Base-by-base conservation (phyloP, 192 early-diverging fungal genomes). In the Linderina pennispora region DNA sequence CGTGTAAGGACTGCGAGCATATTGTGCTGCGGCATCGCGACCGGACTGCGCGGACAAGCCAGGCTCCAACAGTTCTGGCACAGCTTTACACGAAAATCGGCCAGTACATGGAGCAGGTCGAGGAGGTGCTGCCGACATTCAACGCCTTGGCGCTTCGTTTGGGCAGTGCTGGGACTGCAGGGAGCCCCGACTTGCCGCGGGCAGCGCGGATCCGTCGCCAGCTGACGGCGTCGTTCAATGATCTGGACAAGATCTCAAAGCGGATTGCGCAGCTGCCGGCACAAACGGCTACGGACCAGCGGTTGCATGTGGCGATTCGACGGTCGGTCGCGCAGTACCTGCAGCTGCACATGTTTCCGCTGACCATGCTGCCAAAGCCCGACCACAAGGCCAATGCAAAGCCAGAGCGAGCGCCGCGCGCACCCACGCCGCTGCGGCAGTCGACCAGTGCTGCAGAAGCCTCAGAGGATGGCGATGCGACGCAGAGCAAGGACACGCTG, bases 271-370 rank as follows among this genome's bases (percentile, higher is more conserved):
- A 56, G 15, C 51, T 86, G 18, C 80, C 80, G 8, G 71, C 70
- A 0, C 48, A 45, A 5, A 61, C 78, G 1, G 45, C 75, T 0
- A 55, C 72, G 17, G 61, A 73, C 47, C 65, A 74, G 22, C 80
- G 83, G 19, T 54, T 89, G 24, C 80, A 87, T 26, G 36, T 45
- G n/a, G 83, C 82, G 13, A 74, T 89, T 16, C 73, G 83, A 11
- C 62, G 73, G 11, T 72, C 77, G 3, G 80, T 82, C 3, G 82
- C 72, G 17, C 76, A 82, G 48, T 89, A 87, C 31, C 54, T 89
- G 32, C 87, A 89, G 55, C 76, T 76, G 21, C 82, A 83, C 22
- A 89, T 89, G 87, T 79, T 87, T 23, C 81, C 87, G 9, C 66
- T 89, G 16, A 79, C 79, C 8, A 78, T 87, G 50, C 55, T 89